Evolutionary conservation across 306 rosid genomes (phyloP), one percentile per base, ranked within the genome.

Genomic region (Senna tora): DNA sequence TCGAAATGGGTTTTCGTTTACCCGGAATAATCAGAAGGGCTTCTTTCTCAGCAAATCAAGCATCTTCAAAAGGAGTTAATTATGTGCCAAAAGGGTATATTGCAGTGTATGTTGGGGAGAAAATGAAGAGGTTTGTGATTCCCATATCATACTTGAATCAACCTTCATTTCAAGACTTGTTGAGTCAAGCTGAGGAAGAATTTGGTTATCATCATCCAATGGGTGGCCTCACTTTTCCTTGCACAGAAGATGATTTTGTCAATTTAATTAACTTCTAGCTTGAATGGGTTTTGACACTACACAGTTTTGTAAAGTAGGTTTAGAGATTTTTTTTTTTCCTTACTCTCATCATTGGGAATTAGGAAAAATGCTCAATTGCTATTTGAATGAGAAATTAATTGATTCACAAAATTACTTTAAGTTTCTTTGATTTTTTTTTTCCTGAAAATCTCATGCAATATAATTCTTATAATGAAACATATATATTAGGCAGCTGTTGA

Each of bases 31-130:
- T n/a, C n/a, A n/a, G n/a, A n/a, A n/a, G n/a, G n/a, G n/a, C n/a
- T n/a, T n/a, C n/a, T n/a, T n/a, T 52, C 41, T 71, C 21, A 19
- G n/a, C n/a, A n/a, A n/a, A n/a, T n/a, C 46, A 77, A 53, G 41
- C 73, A 17, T 52, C 14, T 20, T 51, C 5, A 3, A 69, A 53
- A 21, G 4, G 8, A 5, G 33, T 71, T 1, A 75, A n/a, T n/a
- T n/a, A 70, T 39, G 54, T 72, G 2, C 79, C 80, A 1, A 84
- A 74, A 49, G 88, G 85, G 10, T 62, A 33, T 20, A 69, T 67
- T 75, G 86, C 73, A 17, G 84, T 84, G 12, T 85, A 73, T 38
- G 75, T 81, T 17, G 82, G 80, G 42, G 80, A 81, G 71, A 75
- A 63, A 71, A 77, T 66, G 73, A 80, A 77, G 71, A 39, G 76